Conservation (phyloP, 106 monocot species). For the Dioscorea zingiberensis region DNA sequence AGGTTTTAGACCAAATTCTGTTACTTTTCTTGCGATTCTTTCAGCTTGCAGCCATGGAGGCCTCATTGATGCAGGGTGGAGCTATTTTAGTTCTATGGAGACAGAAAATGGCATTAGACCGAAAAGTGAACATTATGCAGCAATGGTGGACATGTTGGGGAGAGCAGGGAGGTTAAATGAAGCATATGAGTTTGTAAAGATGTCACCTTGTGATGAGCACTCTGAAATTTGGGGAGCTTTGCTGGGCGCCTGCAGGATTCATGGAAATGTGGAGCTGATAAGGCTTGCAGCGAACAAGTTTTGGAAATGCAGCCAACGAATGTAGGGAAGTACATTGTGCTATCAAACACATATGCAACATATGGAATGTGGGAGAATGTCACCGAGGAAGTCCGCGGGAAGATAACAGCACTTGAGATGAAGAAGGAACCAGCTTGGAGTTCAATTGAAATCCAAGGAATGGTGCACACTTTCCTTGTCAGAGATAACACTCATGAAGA, state of each 20-base stretch:
- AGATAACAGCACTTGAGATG: slow-evolving; percentile 11
- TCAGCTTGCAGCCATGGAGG: slow-evolving; percentile 48
- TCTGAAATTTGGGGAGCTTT: slow-evolving; percentile 39
- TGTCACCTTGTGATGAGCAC: slow-evolving; percentile 7
- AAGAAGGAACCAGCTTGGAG: slow-evolving; percentile 51
- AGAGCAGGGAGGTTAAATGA: slow-evolving; percentile 35
- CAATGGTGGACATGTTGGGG: slow-evolving; percentile 54
- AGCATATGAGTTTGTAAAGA: slow-evolving; percentile 30
- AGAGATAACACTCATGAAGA: slow-evolving; percentile 35
- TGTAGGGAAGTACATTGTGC: slow-evolving; percentile 27
- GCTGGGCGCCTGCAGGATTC: slow-evolving; percentile 35
- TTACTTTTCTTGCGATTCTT: slow-evolving; percentile 43
- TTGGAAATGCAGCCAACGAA: slow-evolving; percentile 28
- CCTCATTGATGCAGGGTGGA: slow-evolving; percentile 38
- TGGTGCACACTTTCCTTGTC: slow-evolving; percentile 28
- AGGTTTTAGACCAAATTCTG: slow-evolving; percentile 33
- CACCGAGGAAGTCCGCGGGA: slow-evolving; percentile 23
- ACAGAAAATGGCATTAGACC: slow-evolving; percentile 28
- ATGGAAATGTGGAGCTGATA: slow-evolving; percentile 24
- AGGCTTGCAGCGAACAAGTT: slow-evolving; percentile 20
- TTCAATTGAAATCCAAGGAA: slow-evolving; percentile 26
- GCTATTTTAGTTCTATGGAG: slow-evolving; percentile 34
- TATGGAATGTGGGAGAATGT: slow-evolving; percentile 48
- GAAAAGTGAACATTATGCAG: slow-evolving; percentile 37
- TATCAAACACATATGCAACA: slow-evolving; percentile 45